Evolutionary conservation across 257 asterid genomes (phyloP), one percentile per base, ranked within the genome.

Genomic region (Phtheirospermum japonicum): DNA sequence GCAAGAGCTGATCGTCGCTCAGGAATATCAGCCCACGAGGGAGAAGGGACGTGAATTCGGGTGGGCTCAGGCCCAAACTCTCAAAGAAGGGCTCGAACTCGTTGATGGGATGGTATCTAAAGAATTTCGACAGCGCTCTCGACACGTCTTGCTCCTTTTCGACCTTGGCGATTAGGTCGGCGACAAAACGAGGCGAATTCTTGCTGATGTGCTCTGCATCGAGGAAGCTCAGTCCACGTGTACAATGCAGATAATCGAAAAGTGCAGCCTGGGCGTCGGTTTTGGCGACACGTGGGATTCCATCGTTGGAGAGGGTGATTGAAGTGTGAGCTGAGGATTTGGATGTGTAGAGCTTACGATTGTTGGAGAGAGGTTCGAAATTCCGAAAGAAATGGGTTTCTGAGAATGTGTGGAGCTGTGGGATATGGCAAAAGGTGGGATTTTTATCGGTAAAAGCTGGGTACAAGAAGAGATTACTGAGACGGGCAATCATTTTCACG

Each of bases 81-180:
- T 92, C 95, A 3, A 92, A 79, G 52, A 92, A 92, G 0, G 98
- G 98, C 63, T 92, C 98, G 40, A 86, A 92, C 72, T 92, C 98
- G 67, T 92, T 92, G 54, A 92, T 83, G 10, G 97, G 98, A 67
- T 80, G 69, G 45, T 89, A 92, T 68, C 92, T 77, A 17, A 92
- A 79, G 58, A 81, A 84, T 72, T 66, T 83, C 0, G 90, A 67
- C 57, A 92, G 64, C 2, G 84, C 87, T 70, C 78, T 80, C 0
- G 80, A 67, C 11, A 84, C 81, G 62, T 86, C 89, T 54, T 77
- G 81, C 71, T 85, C 93, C 16, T 57, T 60, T 26, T 84, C 82
- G 13, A 88, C 76, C 75, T 66, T 75, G 16, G 78, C 56, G n/a
- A 85, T 51, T 67, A 92, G 67, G 5, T 55, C 61, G 55, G 64